Evolutionary conservation across 2,329 filamentous ascomycete genomes (phyloP), one percentile per base, ranked within the genome.

Genomic region (Penicillium vulpinum): DNA sequence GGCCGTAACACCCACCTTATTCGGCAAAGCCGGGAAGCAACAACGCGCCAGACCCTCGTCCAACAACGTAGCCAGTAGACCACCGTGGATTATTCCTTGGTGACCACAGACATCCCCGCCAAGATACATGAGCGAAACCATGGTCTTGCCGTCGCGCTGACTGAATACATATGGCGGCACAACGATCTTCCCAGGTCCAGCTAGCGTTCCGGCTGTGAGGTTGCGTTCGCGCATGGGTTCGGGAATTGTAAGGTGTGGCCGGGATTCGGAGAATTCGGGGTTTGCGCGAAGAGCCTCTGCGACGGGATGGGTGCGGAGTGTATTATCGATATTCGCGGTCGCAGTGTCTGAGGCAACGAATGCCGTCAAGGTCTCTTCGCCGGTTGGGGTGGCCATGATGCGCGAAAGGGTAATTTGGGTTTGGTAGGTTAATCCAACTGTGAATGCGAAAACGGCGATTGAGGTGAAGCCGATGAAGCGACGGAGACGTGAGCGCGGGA

Each of bases 41-140:
- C 91, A 95, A 53, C 91, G 83, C 31, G 90, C 93, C 41, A 97
- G 79, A 0, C 91, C 91, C 74, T 97, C 93, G 70, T 97, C 93
- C 51, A 97, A 79, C 72, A 97, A 83, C 13, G 93, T 97, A n/a
- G 93, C 93, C 55, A 97, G 79, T 62, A 96, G 78, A 0, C 93
- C 93, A 49, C 93, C 93, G 73, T 97, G 94, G 7, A 97, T 84
- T 60, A 97, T 91, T 3, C 90, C 91, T 6, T 91, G 90, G 73
- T 97, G 92, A 2, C 93, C 93, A 71, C 91, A 97, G 39, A 97
- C 79, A 66, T 90, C 87, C 3, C 82, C 77, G 2, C 93, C 93
- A 0, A 96, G 81, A 70, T 92, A 92, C 51, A 87, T 83, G 40
- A 97, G 83, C 15, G 86, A 85, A 6, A 92, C 85, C 53, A 90